phyloP scores from a whole-genome alignment of 1,284 basidiomycete genomes.

The Ustilago nuda region DNA sequence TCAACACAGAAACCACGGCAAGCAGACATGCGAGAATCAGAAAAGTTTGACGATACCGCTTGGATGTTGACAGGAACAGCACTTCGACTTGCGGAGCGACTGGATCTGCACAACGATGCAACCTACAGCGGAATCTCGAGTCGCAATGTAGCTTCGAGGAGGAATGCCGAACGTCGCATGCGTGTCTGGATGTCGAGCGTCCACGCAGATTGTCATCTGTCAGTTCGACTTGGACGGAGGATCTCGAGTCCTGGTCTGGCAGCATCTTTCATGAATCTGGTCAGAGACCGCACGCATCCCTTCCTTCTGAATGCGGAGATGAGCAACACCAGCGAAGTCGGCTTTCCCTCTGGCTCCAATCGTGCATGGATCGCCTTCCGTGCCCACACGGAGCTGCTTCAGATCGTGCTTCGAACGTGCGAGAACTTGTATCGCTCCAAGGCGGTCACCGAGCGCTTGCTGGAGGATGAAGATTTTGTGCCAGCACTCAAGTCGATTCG shows the following conservation, averaged over 20 bases:
- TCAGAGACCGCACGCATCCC: slow-evolving; percentile 51
- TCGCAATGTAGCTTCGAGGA: slow-evolving; percentile 32
- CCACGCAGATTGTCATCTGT: slow-evolving; percentile 55
- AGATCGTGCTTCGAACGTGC: slow-evolving; percentile 53
- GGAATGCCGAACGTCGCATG: slow-evolving; percentile 52
- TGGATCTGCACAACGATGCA: slow-evolving; percentile 54
- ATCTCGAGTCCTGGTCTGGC: slow-evolving; percentile 54
- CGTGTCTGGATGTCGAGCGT: slow-evolving; percentile 58
- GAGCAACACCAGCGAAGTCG: slow-evolving; percentile 38
- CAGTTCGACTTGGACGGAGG: slow-evolving; percentile 51
- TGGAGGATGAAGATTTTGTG: slow-evolving; percentile 54
- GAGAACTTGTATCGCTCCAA: slow-evolving; percentile 53
- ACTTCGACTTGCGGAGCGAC: slow-evolving; percentile 50
- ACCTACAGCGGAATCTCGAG: slow-evolving; percentile 52
- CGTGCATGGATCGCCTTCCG: slow-evolving; percentile 54
- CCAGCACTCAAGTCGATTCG: slow-evolving; percentile 51
- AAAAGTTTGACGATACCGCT: slow-evolving; percentile 55
- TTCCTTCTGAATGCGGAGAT: slow-evolving; percentile 42
- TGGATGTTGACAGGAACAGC: slow-evolving; percentile 58
- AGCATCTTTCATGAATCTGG: slow-evolving; percentile 52
- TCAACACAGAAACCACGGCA: slow-evolving; percentile 28
- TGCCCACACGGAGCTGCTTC: slow-evolving; percentile 45
- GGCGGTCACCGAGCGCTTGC: slow-evolving; percentile 44
- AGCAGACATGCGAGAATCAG: slow-evolving; percentile 46
- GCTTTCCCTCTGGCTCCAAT: slow-evolving; percentile 40